phyloP scores from a whole-genome alignment of 1,139 yeast species.

The Suhomyces taliae region DNA sequence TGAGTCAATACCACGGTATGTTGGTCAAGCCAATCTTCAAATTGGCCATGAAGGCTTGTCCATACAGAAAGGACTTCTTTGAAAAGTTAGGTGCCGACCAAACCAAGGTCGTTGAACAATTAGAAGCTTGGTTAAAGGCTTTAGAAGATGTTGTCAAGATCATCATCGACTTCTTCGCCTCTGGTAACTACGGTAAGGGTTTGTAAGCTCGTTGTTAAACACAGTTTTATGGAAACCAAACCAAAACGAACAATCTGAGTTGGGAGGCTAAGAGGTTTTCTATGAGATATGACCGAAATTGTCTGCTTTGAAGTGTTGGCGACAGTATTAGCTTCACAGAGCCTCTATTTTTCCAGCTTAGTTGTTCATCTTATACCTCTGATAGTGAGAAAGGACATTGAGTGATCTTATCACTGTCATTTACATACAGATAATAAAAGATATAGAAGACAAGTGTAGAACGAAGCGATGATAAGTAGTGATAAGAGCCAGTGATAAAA shows the following conservation, averaged over 20 bases:
- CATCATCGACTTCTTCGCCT: slow-evolving; percentile 71
- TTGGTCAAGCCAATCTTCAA: slow-evolving; percentile 83
- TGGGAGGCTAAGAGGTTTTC: background rate
- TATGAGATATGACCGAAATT: too few species aligned
- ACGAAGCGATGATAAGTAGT: too few species aligned
- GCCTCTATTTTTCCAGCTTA: too few species aligned
- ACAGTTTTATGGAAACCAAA: too few species aligned
- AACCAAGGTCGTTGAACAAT: slow-evolving; percentile 62
- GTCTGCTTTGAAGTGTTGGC: too few species aligned
- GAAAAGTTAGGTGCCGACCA: slow-evolving; percentile 74
- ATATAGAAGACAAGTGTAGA: too few species aligned
- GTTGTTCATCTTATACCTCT: too few species aligned
- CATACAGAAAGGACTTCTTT: slow-evolving; percentile 85
- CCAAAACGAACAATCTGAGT: background rate
- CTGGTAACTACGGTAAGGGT: slow-evolving; percentile 89
- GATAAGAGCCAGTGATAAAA: too few species aligned
- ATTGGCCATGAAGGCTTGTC: slow-evolving; percentile 95
- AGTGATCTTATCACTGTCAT: too few species aligned
- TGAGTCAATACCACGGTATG: slow-evolving; percentile 79
- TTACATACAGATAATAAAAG: too few species aligned
- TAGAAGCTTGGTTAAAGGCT: slow-evolving; percentile 72
- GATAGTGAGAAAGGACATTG: too few species aligned
- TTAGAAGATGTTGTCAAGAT: slow-evolving; percentile 71
- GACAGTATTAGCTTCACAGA: too few species aligned
- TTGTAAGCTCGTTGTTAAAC: slow-evolving; percentile 39